Conservation (phyloP, 805 yeast species). For the Suhomyces sp. region DNA sequence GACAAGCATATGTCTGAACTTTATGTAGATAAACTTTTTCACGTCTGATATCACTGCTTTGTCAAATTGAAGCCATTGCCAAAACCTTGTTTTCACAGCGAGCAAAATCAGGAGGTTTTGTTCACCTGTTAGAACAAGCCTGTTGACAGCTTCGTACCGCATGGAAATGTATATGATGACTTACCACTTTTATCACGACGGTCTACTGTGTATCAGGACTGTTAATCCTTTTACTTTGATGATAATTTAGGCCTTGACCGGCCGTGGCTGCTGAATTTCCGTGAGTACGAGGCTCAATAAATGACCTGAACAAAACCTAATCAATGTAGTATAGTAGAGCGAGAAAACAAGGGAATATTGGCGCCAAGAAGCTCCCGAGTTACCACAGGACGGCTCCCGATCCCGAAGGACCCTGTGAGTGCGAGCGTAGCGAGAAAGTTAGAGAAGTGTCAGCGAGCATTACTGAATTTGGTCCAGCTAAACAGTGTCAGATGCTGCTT, state of each 20-base stretch:
- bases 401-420: not conserved
- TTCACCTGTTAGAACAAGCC: conserved; percentile 7
- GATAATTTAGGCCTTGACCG: conserved; percentile 50
- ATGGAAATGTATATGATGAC: conserved; percentile 39
- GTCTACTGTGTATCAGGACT: conserved; percentile 48
- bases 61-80: conserved; percentile 22
- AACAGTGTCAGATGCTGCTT: not conserved
- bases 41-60: conserved; percentile 38
- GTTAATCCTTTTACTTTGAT: conserved; percentile 45
- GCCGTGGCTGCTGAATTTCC: conserved; percentile 46
- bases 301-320: not conserved
- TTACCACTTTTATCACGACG: conserved; percentile 50
- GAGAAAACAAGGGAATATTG: not conserved
- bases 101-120: conserved; percentile 10
- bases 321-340: not conserved
- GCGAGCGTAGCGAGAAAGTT: not conserved
- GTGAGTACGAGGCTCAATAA: not conserved
- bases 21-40: conserved; percentile 59
- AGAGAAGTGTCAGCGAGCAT: not conserved
- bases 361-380: not conserved
- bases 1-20: conserved; percentile 99
- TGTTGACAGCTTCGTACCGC: not conserved
- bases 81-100: conserved; percentile 17
- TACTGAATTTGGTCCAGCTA: not conserved
- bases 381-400: not conserved